Conservation (phyloP, 306 rosid species). For the Cyamopsis tetragonoloba region DNA sequence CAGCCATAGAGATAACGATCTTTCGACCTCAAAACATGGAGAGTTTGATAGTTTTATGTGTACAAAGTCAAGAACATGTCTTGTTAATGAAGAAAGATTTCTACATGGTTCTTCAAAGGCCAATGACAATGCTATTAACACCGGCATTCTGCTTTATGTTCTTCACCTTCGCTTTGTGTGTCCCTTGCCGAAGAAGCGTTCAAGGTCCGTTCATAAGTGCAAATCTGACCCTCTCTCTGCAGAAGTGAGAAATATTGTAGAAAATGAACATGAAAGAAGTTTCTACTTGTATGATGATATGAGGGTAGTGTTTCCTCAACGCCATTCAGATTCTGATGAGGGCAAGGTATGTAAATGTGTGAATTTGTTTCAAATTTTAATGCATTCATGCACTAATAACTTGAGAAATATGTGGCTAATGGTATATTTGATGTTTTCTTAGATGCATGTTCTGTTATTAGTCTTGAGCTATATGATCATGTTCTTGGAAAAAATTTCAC, state of each 20-base stretch:
- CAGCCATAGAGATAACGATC: constrained; percentile 20
- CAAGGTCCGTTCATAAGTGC: constrained; percentile 52
- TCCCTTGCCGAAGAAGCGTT: constrained; percentile 49
- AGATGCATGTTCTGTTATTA: background rate
- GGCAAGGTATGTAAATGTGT: constrained; percentile 58
- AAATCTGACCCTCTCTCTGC: constrained; percentile 37
- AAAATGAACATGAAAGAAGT: constrained; percentile 45
- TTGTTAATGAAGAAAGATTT: constrained; percentile 24
- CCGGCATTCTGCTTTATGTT: constrained; percentile 59
- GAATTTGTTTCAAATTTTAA: background rate
- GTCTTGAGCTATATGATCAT: background rate
- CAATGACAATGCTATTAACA: constrained; percentile 27
- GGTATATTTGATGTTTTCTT: background rate
- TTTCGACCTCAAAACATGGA: constrained; percentile 15
- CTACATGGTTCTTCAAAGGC: constrained; percentile 32
- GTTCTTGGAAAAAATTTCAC: background rate
- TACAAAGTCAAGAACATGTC: constrained; percentile 20
- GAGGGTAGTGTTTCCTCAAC: constrained; percentile 87
- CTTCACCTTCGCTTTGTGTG: constrained; percentile 71
- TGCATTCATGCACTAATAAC: constrained; percentile 10
- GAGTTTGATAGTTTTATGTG: constrained; percentile 8
- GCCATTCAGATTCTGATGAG: constrained; percentile 83
- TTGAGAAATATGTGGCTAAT: background rate
- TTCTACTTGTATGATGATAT: constrained; percentile 78
- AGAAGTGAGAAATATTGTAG: constrained; percentile 30